Percentiles rank a stretch among this genome's conserved stretches.
These are phyloP conservation scores for Mucor saturninus DNA, from an alignment of 371 early-diverging fungal genomes.

Conservation along the genomic window DNA sequence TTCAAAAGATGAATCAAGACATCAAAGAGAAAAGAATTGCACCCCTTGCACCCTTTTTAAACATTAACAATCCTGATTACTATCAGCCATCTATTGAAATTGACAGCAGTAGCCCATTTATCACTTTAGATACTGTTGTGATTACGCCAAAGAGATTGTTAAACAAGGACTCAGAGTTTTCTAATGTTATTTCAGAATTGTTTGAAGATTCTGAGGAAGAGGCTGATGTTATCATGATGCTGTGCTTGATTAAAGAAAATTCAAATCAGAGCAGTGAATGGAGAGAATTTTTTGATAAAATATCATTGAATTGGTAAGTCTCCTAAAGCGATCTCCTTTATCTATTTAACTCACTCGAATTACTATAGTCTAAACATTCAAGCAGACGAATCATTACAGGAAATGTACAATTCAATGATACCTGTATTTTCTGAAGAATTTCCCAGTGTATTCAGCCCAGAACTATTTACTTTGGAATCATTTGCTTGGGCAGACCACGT, in stretches of 20 bases:
- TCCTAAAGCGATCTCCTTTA: conserved; percentile 12
- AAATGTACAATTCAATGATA: conserved; percentile 49
- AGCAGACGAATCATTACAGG: conserved; percentile 38
- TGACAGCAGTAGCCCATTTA: conserved; percentile 11
- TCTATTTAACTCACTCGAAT: not conserved
- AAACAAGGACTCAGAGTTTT: conserved; percentile 27
- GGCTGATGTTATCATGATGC: conserved; percentile 51
- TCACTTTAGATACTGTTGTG: conserved; percentile 28
- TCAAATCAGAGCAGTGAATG: conserved; percentile 31
- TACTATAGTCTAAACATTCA: not conserved
- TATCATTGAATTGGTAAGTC: not conserved
- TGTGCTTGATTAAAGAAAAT: conserved; percentile 45
- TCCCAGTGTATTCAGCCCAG: conserved; percentile 39
- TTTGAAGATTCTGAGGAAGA: conserved; percentile 56
- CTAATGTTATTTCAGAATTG: conserved; percentile 25
- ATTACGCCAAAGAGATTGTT: conserved; percentile 38
- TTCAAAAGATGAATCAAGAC: conserved; percentile 35
- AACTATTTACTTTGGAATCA: conserved; percentile 35
- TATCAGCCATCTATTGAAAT: conserved; percentile 10
- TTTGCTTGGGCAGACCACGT: conserved; percentile 51
- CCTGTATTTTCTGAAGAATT: conserved; percentile 47
- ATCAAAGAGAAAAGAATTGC: conserved; percentile 21
- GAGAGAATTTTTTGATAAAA: conserved; percentile 35
- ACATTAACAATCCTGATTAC: conserved; percentile 34
- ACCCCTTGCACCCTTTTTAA: conserved; percentile 36